These are phyloP conservation scores for Fomitopsis betulina DNA, from an alignment of 1,284 basidiomycete species.

Conservation along the genomic window DNA sequence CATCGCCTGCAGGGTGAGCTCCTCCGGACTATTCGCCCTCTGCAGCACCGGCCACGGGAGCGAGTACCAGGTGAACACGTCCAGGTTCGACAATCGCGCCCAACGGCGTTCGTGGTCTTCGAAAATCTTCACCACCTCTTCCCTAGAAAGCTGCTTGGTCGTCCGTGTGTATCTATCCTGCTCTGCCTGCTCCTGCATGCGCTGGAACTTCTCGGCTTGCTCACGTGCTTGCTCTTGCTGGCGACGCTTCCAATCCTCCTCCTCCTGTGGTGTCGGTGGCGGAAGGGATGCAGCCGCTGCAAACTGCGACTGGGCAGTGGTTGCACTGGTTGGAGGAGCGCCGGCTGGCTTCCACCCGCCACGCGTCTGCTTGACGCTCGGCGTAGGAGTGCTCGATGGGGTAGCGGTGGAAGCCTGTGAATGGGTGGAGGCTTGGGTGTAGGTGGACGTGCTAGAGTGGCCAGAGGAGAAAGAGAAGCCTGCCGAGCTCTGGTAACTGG, in stretches of 20 bases:
- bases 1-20: constrained; percentile 51
- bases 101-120: constrained; percentile 56
- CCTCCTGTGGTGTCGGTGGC: constrained; percentile 11
- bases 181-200: constrained; percentile 48
- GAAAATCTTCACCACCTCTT: constrained; percentile 48
- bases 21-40: constrained; percentile 48
- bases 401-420: constrained; percentile 20
- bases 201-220: constrained; percentile 56
- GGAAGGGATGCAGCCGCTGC: constrained; percentile 7
- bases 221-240: constrained; percentile 51
- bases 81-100: constrained; percentile 36
- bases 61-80: constrained; percentile 44
- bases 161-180: constrained; percentile 34
- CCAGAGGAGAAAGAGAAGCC: constrained; percentile 17
- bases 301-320: constrained; percentile 14
- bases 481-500: constrained; percentile 17
- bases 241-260: constrained; percentile 51
- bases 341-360: constrained; percentile 19
- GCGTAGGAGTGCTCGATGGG: constrained; percentile 12
- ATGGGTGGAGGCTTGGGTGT: constrained; percentile 14
- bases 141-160: constrained; percentile 43
- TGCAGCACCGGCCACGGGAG: constrained; percentile 72
- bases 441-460: constrained; percentile 19
- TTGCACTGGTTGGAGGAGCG: constrained; percentile 16
- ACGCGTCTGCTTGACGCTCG: constrained; percentile 16